phyloP scores from a whole-genome alignment of 192 early-diverging fungal genomes.

The Umbelopsis sp. region DNA sequence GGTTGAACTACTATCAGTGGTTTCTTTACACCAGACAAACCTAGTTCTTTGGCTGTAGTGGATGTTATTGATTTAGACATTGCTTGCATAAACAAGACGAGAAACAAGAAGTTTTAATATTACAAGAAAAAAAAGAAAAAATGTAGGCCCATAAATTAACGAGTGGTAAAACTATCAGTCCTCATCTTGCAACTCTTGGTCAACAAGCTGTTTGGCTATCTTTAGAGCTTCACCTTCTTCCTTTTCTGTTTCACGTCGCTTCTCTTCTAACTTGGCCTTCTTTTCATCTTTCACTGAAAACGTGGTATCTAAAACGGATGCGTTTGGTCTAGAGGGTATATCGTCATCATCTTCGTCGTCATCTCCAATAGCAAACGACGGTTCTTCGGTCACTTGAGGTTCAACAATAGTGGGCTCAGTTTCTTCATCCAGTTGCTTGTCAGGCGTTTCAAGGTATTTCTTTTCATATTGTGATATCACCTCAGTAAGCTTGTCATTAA shows the following conservation, averaged over 20 bases:
- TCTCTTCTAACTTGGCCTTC: conserved; percentile 18
- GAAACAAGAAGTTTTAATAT: background rate
- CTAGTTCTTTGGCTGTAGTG: conserved; percentile 33
- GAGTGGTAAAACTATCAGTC: background rate
- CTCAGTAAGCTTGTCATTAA: conserved; percentile 26
- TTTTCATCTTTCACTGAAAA: background rate
- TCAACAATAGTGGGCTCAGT: background rate
- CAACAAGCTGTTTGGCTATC: conserved; percentile 23
- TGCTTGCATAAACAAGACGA: background rate
- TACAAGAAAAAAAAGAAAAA: background rate
- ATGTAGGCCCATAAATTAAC: background rate
- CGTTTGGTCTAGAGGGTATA: conserved; percentile 11
- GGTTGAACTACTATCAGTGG: conserved; percentile 49
- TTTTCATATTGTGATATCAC: conserved; percentile 10
- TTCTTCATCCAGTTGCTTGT: background rate
- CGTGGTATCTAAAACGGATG: background rate
- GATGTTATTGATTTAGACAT: conserved; percentile 20
- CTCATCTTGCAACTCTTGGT: background rate
- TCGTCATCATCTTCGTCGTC: conserved; percentile 37
- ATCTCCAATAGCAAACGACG: conserved; percentile 34
- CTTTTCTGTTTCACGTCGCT: conserved; percentile 29
- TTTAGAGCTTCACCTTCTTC: conserved; percentile 35
- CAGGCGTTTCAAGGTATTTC: background rate
- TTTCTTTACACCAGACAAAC: conserved; percentile 22
- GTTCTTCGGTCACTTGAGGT: conserved; percentile 1